Evolutionary conservation across 2,329 filamentous ascomycete species (phyloP).

Genomic region (Calonectria pauciramosa): DNA sequence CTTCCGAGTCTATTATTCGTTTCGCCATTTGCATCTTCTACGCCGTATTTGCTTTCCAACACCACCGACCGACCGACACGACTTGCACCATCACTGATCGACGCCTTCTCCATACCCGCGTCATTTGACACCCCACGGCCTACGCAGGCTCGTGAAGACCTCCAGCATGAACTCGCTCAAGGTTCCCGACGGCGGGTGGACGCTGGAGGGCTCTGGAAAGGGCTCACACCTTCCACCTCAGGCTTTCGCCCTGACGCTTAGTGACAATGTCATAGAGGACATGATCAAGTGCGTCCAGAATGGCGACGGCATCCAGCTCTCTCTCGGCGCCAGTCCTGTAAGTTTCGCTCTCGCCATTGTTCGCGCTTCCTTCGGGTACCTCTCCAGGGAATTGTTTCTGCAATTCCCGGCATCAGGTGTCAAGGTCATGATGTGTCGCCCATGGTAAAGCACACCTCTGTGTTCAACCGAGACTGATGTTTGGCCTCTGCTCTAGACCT

Average conservation of each 20-base stretch:
- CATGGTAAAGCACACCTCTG: background rate
- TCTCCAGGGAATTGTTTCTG: background rate
- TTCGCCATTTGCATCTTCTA: background rate
- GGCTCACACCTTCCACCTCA: constrained; percentile 63
- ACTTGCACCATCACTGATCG: constrained; percentile 39
- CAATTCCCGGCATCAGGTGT: background rate
- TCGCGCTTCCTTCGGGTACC: background rate
- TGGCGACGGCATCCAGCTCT: constrained; percentile 69
- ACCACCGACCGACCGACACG: constrained; percentile 25
- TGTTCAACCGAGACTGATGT: constrained; percentile 31
- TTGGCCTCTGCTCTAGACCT: constrained; percentile 55
- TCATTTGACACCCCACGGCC: constrained; percentile 47
- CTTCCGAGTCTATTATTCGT: constrained; percentile 1
- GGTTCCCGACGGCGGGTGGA: constrained; percentile 70
- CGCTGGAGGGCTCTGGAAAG: constrained; percentile 65
- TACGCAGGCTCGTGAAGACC: constrained; percentile 43
- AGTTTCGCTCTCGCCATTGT: constrained; percentile 49
- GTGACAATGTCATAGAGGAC: constrained; percentile 70
- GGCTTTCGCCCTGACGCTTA: constrained; percentile 71
- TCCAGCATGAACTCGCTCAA: constrained; percentile 66
- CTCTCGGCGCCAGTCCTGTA: constrained; percentile 72
- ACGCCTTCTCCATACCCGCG: constrained; percentile 41
- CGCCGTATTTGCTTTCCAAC: constrained; percentile 22
- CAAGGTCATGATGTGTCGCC: background rate
- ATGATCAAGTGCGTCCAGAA: constrained; percentile 73